phyloP scores from a whole-genome alignment of 768 basidiomycete genomes.

The Inosperma sp. region DNA sequence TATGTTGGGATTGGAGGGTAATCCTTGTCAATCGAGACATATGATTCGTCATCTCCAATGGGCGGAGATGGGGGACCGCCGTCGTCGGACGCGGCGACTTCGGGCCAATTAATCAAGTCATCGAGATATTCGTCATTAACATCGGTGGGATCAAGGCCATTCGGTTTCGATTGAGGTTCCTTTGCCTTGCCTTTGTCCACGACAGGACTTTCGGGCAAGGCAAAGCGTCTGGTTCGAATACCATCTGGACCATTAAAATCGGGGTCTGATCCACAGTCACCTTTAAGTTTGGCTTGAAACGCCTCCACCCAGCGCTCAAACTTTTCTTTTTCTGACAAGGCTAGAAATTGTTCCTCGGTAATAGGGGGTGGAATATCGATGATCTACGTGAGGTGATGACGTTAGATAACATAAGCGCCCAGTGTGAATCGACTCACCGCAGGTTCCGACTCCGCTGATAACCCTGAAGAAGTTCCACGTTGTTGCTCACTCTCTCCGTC shows the following conservation, averaged over 20 bases:
- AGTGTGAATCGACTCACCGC: neutral
- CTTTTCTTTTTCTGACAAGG: slow-evolving; percentile 17
- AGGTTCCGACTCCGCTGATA: slow-evolving; percentile 5
- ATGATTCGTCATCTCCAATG: slow-evolving; percentile 1
- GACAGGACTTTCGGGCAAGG: neutral
- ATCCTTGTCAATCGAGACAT: neutral
- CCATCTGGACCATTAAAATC: no score
- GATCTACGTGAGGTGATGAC: neutral
- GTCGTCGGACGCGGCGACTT: slow-evolving; percentile 11
- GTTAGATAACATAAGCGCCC: neutral
- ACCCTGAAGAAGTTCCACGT: neutral
- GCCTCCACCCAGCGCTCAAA: slow-evolving; percentile 18
- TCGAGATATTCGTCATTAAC: slow-evolving; percentile 3
- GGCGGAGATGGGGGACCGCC: slow-evolving; percentile 1
- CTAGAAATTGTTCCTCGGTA: slow-evolving; percentile 7
- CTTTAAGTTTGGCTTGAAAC: slow-evolving; percentile 16
- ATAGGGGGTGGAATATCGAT: slow-evolving; percentile 6
- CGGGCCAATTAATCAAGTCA: slow-evolving; percentile 23
- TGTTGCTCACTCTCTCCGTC: no score
- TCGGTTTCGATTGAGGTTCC: no score
- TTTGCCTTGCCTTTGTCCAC: neutral
- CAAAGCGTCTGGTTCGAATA: no score
- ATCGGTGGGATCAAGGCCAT: no score
- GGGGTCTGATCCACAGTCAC: no score
- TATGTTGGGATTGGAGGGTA: neutral